Conservation (phyloP, 257 asterid species). For the Solanum rostratum region DNA sequence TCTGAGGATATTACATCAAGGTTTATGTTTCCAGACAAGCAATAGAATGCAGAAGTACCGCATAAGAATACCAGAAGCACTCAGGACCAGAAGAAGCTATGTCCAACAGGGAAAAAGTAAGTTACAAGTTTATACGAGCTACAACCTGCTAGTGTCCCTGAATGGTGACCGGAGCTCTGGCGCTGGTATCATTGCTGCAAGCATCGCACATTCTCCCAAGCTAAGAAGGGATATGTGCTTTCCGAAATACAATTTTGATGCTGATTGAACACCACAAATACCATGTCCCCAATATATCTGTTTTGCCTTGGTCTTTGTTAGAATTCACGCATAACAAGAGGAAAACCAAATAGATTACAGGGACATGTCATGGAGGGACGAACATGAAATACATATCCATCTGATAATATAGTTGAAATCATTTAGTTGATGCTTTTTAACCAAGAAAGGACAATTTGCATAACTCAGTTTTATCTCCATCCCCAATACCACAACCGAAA, state of each 20-base stretch:
- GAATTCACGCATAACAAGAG: background rate
- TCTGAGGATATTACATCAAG: conserved; percentile 1
- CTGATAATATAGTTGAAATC: background rate
- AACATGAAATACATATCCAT: background rate
- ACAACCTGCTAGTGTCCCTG: conserved; percentile 19
- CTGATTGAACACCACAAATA: conserved; percentile 18
- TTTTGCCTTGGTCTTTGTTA: background rate
- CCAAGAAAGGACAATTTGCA: background rate
- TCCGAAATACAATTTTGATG: conserved; percentile 21
- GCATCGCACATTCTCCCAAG: conserved; percentile 27
- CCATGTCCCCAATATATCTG: conserved; percentile 32
- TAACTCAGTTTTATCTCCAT: background rate
- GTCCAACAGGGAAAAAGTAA: background rate
- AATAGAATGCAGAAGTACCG: background rate
- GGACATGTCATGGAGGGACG: background rate
- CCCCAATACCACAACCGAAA: background rate
- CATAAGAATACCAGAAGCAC: background rate
- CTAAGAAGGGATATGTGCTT: conserved; percentile 17
- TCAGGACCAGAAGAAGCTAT: background rate
- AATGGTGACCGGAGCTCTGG: conserved; percentile 26
- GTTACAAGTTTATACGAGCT: background rate
- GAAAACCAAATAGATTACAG: background rate
- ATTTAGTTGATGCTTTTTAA: background rate
- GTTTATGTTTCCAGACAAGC: background rate
- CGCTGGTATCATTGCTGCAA: conserved; percentile 20